These are phyloP conservation scores for Marsdenia floribunda DNA, from an alignment of 257 asterid genomes.

Conservation along the genomic window DNA sequence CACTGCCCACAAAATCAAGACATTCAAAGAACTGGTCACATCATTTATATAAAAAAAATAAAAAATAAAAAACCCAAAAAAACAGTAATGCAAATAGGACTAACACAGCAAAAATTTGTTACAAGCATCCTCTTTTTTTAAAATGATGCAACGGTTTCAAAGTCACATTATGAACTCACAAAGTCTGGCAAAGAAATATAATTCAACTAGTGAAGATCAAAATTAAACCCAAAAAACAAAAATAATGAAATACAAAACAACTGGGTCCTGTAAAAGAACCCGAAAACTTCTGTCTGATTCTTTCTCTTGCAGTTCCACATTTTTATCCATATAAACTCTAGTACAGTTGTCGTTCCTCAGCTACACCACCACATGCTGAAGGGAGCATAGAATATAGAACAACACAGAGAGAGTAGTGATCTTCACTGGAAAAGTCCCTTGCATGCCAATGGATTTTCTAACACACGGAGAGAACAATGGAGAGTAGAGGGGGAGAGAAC, in stretches of 20 bases:
- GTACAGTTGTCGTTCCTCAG: conserved; percentile 9
- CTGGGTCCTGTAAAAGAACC: conserved; percentile 25
- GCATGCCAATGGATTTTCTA: too few relatives aligned
- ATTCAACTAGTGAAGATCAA: conserved; percentile 32
- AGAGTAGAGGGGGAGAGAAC: too few relatives aligned
- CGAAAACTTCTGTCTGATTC: conserved; percentile 26
- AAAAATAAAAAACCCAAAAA: too few relatives aligned
- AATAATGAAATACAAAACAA: conserved; percentile 58
- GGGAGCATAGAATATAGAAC: conserved; percentile 25
- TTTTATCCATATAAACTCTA: neutral
- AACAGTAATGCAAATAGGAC: neutral
- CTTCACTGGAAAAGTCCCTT: conserved; percentile 43
- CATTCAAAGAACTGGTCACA: too few relatives aligned
- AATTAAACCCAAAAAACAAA: conserved; percentile 24
- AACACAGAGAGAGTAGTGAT: neutral
- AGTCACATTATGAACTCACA: conserved; percentile 45
- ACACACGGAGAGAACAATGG: too few relatives aligned
- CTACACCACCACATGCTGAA: conserved; percentile 1
- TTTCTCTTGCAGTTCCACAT: conserved; percentile 30
- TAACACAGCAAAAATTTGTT: conserved; percentile 10
- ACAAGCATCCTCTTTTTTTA: conserved; percentile 25
- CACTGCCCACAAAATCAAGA: too few relatives aligned
- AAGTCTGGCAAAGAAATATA: conserved; percentile 33
- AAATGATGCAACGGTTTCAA: conserved; percentile 24
- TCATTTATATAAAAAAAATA: too few relatives aligned